These are phyloP conservation scores for Leccinellum rugosiceps DNA, from an alignment of 768 basidiomycete genomes.

Conservation along the genomic window DNA sequence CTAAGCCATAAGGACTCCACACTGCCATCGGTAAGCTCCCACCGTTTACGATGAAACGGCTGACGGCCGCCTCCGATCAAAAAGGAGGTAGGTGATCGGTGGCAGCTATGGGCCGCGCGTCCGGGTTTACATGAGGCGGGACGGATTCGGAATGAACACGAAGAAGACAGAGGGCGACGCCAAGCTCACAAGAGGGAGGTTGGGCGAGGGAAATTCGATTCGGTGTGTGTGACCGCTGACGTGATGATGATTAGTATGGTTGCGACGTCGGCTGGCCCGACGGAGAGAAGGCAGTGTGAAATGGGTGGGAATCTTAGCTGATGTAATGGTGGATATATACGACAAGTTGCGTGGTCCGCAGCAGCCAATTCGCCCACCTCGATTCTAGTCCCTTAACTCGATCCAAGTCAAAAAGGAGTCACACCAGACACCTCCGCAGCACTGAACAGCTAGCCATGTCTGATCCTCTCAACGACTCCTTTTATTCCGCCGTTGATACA, in stretches of 20 bases:
- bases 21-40: constrained; percentile 3
- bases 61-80: constrained; percentile 21
- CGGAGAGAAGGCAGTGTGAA: constrained; percentile 24
- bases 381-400: background rate
- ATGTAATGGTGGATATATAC: constrained; percentile 36
- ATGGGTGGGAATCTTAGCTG: constrained; percentile 29
- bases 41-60: constrained; percentile 2
- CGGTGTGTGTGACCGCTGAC: constrained; percentile 5
- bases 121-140: constrained; percentile 9
- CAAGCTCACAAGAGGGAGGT: background rate
- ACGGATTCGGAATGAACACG: background rate
- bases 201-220: background rate
- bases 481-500: constrained; percentile 33
- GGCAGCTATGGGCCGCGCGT: constrained; percentile 20
- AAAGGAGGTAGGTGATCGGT: constrained; percentile 23
- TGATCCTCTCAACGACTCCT: constrained; percentile 31
- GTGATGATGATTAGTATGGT: constrained; percentile 11
- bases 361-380: constrained; percentile 14
- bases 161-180: constrained; percentile 2
- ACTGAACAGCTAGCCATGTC: constrained; percentile 25
- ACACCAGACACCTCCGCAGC: constrained; percentile 25
- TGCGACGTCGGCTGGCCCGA: constrained; percentile 16
- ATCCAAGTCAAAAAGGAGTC: constrained; percentile 20
- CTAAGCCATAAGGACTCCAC: background rate
- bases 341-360: constrained; percentile 33